phyloP scores from a whole-genome alignment of 768 basidiomycete genomes.

The Trametes cingulata region DNA sequence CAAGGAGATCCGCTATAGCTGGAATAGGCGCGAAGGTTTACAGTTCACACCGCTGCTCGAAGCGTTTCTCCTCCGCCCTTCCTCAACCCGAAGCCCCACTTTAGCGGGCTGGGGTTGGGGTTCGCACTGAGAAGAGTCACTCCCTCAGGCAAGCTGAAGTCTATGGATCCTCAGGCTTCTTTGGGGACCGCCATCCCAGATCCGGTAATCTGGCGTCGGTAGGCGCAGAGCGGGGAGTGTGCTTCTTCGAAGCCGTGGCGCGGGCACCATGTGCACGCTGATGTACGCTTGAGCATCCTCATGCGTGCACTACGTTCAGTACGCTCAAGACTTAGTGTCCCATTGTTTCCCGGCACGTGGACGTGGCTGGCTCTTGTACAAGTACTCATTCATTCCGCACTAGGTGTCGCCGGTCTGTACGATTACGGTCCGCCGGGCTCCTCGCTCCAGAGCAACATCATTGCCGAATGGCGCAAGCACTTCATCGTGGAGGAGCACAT shows the following conservation, averaged over 20 bases:
- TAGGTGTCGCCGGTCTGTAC: slow-evolving; percentile 96
- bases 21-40: not conserved
- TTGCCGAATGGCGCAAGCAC: slow-evolving; percentile 94
- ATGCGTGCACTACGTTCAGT: no score
- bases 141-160: no score
- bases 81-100: no score
- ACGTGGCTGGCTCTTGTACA: not conserved
- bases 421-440: slow-evolving; percentile 98
- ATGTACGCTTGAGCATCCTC: no score
- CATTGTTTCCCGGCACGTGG: not conserved
- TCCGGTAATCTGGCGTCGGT: not conserved
- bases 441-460: slow-evolving; percentile 93
- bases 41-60: not conserved
- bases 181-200: not conserved
- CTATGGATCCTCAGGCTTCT: not conserved
- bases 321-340: no score
- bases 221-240: no score
- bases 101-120: no score
- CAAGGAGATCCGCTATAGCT: no score
- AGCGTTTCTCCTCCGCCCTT: no score
- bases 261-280: no score
- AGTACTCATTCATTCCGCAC: slow-evolving; percentile 3
- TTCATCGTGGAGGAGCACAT: slow-evolving; percentile 98
- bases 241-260: not conserved
- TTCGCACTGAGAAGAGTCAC: no score